Evolutionary conservation across 192 early-diverging fungal genomes (phyloP).

Genomic region (Dispira parvispora): DNA sequence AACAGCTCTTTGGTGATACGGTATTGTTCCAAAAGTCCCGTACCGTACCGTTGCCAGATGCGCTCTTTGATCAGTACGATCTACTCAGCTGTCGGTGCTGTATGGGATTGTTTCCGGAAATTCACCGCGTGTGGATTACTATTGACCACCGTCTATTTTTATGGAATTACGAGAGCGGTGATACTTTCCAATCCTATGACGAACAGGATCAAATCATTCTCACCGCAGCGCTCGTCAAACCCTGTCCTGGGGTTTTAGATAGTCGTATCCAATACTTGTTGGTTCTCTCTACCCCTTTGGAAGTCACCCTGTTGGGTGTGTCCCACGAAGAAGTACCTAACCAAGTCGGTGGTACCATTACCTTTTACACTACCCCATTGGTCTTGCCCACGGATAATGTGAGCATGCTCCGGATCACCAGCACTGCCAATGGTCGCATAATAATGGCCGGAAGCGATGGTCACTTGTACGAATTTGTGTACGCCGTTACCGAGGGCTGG

Average conservation of each 20-base stretch:
- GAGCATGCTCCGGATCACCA: conserved; percentile 60
- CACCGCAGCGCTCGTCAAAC: conserved; percentile 62
- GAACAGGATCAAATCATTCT: conserved; percentile 84
- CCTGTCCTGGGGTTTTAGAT: conserved; percentile 63
- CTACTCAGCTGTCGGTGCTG: conserved; percentile 57
- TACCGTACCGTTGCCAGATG: conserved; percentile 51
- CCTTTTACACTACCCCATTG: conserved; percentile 65
- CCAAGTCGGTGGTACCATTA: conserved; percentile 31
- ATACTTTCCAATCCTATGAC: conserved; percentile 52
- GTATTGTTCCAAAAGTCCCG: conserved; percentile 41
- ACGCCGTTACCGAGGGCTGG: conserved; percentile 78
- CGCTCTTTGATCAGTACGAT: conserved; percentile 39
- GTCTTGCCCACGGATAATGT: conserved; percentile 65
- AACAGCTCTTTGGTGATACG: conserved; percentile 24
- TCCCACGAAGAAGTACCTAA: conserved; percentile 20
- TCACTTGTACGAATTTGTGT: conserved; percentile 73
- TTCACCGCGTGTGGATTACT: conserved; percentile 81
- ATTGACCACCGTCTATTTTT: conserved; percentile 78
- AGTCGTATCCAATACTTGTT: conserved; percentile 68
- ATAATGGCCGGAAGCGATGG: conserved; percentile 84
- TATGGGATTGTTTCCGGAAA: conserved; percentile 83
- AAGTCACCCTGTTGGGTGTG: conserved; percentile 68
- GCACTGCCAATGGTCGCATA: conserved; percentile 64
- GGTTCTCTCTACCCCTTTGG: conserved; percentile 70
- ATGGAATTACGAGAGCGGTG: conserved; percentile 79